phyloP scores from a whole-genome alignment of 2,329 filamentous ascomycete genomes.

The Verruconis gallopava region DNA sequence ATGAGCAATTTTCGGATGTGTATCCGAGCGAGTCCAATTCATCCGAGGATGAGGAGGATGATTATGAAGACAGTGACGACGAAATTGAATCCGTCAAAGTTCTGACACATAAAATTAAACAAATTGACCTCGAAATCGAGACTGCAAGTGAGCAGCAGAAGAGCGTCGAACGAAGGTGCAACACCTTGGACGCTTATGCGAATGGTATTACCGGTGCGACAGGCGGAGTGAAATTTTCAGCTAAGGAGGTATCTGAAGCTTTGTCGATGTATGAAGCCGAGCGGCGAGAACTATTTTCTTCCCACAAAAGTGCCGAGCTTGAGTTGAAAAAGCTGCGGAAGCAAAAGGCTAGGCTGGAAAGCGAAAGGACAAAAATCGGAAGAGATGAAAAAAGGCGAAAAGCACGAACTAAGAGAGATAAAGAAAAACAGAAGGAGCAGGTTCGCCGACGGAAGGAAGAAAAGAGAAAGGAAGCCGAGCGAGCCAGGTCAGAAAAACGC shows the following conservation, averaged over 20 bases:
- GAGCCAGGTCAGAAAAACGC: slow-evolving; percentile 20
- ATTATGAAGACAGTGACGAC: slow-evolving; percentile 28
- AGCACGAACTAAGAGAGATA: slow-evolving; percentile 17
- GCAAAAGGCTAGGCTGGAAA: slow-evolving; percentile 17
- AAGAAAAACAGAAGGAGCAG: slow-evolving; percentile 16
- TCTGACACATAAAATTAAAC: slow-evolving; percentile 5
- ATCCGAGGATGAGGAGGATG: slow-evolving; percentile 21
- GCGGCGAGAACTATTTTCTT: slow-evolving; percentile 17
- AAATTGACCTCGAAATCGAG: slow-evolving; percentile 11
- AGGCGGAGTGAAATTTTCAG: slow-evolving; percentile 17
- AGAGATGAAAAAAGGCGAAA: slow-evolving; percentile 18
- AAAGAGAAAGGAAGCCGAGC: slow-evolving; percentile 8
- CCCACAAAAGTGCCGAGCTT: slow-evolving; percentile 15
- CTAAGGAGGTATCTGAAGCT: slow-evolving; percentile 22
- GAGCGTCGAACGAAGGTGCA: slow-evolving; percentile 15
- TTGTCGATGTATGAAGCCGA: slow-evolving; percentile 22
- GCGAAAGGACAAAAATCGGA: slow-evolving; percentile 16
- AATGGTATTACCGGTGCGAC: slow-evolving; percentile 15
- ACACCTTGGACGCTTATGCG: slow-evolving; percentile 24
- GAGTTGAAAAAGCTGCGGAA: slow-evolving; percentile 18
- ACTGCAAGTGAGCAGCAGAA: slow-evolving; percentile 17
- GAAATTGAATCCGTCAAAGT: slow-evolving; percentile 34
- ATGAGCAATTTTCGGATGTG: slow-evolving; percentile 40
- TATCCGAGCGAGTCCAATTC: slow-evolving; percentile 35
- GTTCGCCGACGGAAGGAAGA: slow-evolving; percentile 11